These are phyloP conservation scores for Epipyxis sp. DNA, from an alignment of 108 stramenopile genomes.

Conservation along the genomic window DNA sequence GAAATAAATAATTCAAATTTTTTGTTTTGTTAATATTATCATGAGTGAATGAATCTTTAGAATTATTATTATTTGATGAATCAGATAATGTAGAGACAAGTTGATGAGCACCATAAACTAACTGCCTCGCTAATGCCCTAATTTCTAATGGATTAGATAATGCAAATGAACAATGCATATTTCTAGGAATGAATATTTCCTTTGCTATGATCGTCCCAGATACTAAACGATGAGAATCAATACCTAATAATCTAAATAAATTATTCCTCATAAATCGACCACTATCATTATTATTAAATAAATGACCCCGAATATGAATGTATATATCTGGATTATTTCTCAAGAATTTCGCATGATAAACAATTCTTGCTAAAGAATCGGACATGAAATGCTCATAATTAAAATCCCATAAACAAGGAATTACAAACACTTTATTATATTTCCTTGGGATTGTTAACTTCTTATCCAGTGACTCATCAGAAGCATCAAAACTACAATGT, in stretches of 20 bases:
- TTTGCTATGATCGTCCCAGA: neutral
- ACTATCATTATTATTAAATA: neutral
- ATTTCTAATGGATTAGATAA: constrained; percentile 18
- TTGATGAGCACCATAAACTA: neutral
- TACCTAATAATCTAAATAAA: neutral
- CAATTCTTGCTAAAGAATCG: constrained; percentile 5
- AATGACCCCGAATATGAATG: constrained; percentile 4
- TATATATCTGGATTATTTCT: neutral
- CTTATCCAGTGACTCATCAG: neutral
- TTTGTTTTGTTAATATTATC: neutral
- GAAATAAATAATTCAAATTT: neutral
- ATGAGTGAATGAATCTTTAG: neutral
- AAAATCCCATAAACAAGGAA: constrained; percentile 5
- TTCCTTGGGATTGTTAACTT: neutral
- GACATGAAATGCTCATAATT: constrained; percentile 6
- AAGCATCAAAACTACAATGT: neutral
- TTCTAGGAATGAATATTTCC: neutral
- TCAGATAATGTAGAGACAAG: neutral
- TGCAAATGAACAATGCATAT: neutral
- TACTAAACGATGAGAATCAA: neutral
- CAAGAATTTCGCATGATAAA: neutral
- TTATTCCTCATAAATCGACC: neutral
- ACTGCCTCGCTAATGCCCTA: neutral
- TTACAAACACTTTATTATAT: neutral
- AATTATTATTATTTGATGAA: neutral